Base-by-base conservation (phyloP, 148 eudicot genomes). In the Arbutus unedo region DNA sequence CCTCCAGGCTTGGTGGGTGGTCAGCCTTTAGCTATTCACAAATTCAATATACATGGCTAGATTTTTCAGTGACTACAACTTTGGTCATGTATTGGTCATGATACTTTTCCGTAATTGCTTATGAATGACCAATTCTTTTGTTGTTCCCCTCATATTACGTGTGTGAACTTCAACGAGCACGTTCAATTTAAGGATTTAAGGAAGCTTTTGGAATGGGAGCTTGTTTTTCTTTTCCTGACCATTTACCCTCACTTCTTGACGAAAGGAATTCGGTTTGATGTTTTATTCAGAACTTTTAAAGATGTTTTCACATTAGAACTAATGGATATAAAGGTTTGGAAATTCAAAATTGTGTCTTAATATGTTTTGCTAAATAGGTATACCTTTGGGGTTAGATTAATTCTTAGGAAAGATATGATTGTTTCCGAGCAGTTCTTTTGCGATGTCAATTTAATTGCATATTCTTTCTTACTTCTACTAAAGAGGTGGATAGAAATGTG, bases 1-100 rank as follows among this genome's bases (percentile, higher is more conserved):
- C n/a, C 68, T 56, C 71, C 78, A 4, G 11, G 16, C 55, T 19
- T 67, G n/a, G 74, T 67, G 57, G 76, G 62, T 68, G 67, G 31
- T 43, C 38, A 68, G 76, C 60, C 59, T 80, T 80, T 68, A 23
- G 60, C 50, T 49, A 41, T 31, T 68, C 51, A 15, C 13, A 18
- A 11, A 19, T 56, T 78, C 9, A 72, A 72, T 16, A 68, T 38
- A 31, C 38, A 5, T 14, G 19, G 31, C 0, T 50, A 5, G 0
- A 3, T 44, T 9, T 54, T 47, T 11, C 59, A 14, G 74, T 53
- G 59, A 25, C 3, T 21, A 13, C 41, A 62, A 47, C 55, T 79
- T 79, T 18, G 7, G 4, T 7, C 74, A 25, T 25, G 48, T 67
- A 67, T 67, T 25, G 25, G 19, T 67, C 6, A 31, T 50, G 19